These are phyloP conservation scores for Gyrodon lividus DNA, from an alignment of 768 basidiomycete species.

Conservation along the genomic window DNA sequence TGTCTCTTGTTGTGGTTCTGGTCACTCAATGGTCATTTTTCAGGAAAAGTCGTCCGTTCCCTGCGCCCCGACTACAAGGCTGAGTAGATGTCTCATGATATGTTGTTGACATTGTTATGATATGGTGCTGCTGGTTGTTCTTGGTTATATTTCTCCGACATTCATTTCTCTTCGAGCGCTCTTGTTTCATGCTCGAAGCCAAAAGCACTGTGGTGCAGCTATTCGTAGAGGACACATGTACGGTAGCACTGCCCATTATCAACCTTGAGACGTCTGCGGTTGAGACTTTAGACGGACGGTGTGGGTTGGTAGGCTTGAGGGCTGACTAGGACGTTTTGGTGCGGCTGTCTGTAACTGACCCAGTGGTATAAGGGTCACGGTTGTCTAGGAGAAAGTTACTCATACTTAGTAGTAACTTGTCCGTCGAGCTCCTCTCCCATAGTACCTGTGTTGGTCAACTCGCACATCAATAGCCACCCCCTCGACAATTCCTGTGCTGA, in stretches of 20 bases:
- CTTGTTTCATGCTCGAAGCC: constrained; percentile 11
- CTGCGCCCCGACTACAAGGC: constrained; percentile 84
- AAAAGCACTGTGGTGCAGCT: constrained; percentile 31
- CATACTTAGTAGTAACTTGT: too few species aligned
- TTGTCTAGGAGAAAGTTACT: too few species aligned
- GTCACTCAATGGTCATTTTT: constrained; percentile 5
- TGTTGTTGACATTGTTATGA: not conserved
- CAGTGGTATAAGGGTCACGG: too few species aligned
- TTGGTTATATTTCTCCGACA: constrained; percentile 2
- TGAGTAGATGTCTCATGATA: constrained; percentile 36
- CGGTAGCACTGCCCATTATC: not conserved
- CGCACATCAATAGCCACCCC: too few species aligned
- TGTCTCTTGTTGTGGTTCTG: not conserved
- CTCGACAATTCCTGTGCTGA: too few species aligned
- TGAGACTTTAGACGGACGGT: too few species aligned
- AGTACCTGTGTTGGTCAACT: too few species aligned
- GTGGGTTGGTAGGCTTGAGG: too few species aligned
- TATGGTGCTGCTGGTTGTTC: constrained; percentile 6
- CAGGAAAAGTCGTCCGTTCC: constrained; percentile 87
- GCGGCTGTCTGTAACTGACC: too few species aligned
- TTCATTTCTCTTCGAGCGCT: constrained; percentile 5
- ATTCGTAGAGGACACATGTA: constrained; percentile 20
- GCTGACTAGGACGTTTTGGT: not conserved
- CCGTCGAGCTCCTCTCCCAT: too few species aligned
- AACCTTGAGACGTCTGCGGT: too few species aligned